phyloP scores from a whole-genome alignment of 106 monocot genomes.

The Chionographis japonica region DNA sequence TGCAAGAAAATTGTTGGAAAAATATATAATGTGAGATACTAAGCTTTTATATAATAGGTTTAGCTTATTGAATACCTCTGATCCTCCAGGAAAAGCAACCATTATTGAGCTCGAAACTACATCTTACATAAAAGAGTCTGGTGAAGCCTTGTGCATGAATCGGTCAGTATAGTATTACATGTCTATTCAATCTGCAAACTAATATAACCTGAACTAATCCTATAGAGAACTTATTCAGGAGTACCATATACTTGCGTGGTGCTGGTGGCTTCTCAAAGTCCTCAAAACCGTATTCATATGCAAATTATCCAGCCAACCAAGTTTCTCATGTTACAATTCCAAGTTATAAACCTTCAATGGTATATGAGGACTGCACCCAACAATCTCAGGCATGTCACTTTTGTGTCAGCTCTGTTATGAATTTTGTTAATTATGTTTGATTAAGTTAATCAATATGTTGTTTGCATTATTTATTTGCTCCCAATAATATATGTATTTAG shows the following conservation, averaged over 20 bases:
- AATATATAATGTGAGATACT: too few species aligned
- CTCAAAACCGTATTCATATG: slow-evolving; percentile 64
- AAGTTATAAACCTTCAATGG: slow-evolving; percentile 44
- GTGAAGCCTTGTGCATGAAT: slow-evolving; percentile 91
- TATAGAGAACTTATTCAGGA: slow-evolving; percentile 38
- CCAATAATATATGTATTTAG: too few species aligned
- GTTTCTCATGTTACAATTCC: slow-evolving; percentile 66
- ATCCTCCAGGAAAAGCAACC: slow-evolving; percentile 68
- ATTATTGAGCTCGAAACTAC: slow-evolving; percentile 91
- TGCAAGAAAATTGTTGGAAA: too few species aligned
- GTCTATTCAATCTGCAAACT: not conserved
- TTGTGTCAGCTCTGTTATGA: not conserved
- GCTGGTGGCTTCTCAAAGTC: slow-evolving; percentile 93
- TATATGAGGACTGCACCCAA: slow-evolving; percentile 66
- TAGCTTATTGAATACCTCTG: not conserved
- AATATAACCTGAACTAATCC: not conserved
- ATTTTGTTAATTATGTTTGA: not conserved
- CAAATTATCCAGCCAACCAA: slow-evolving; percentile 62
- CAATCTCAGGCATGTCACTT: slow-evolving; percentile 60
- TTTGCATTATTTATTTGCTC: too few species aligned
- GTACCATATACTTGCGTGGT: slow-evolving; percentile 75
- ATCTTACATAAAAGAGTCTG: slow-evolving; percentile 71
- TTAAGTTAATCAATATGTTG: too few species aligned
- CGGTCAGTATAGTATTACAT: slow-evolving; percentile 29
- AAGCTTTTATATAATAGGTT: not conserved